A percentile compares a stretch with the other conserved stretches of the same genome.
Conservation (phyloP, 306 rosid genomes). For the Quercus berberidifolia region DNA sequence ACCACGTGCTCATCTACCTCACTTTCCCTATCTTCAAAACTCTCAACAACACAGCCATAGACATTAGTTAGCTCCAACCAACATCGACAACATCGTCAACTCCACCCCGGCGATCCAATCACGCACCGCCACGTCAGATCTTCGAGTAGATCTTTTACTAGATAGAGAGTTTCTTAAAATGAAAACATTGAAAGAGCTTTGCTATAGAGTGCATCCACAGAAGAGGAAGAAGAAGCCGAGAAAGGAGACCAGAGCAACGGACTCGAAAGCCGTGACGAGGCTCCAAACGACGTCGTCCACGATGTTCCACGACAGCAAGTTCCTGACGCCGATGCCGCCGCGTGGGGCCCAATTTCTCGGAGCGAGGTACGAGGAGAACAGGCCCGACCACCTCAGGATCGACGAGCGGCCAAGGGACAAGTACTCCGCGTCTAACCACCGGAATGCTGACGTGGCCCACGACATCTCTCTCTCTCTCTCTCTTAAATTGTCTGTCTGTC, state of each 20-base stretch:
- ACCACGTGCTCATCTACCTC: too few species aligned
- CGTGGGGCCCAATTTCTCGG: conserved; percentile 30
- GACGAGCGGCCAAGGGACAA: conserved; percentile 18
- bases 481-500: not conserved
- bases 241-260: conserved; percentile 69
- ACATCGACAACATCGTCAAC: too few species aligned
- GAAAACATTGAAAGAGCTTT: not conserved
- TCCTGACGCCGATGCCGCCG: conserved; percentile 16
- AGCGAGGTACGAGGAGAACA: conserved; percentile 28
- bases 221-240: conserved; percentile 81
- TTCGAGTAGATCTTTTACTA: not conserved
- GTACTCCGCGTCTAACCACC: conserved; percentile 20
- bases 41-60: too few species aligned
- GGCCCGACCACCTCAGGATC: conserved; percentile 39
- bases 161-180: too few species aligned
- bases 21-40: too few species aligned
- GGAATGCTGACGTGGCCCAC: conserved; percentile 34
- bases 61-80: too few species aligned
- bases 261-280: conserved; percentile 67
- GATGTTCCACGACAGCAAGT: conserved; percentile 23
- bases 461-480: conserved; percentile 15
- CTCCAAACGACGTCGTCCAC: conserved; percentile 78
- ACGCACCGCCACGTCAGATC: not conserved
- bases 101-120: not conserved
- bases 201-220: conserved; percentile 71